A percentile compares a stretch with the other conserved stretches of the same genome.
These are phyloP conservation scores for Chrysoporthe deuterocubensis DNA, from an alignment of 2,329 filamentous ascomycete species.

Conservation along the genomic window DNA sequence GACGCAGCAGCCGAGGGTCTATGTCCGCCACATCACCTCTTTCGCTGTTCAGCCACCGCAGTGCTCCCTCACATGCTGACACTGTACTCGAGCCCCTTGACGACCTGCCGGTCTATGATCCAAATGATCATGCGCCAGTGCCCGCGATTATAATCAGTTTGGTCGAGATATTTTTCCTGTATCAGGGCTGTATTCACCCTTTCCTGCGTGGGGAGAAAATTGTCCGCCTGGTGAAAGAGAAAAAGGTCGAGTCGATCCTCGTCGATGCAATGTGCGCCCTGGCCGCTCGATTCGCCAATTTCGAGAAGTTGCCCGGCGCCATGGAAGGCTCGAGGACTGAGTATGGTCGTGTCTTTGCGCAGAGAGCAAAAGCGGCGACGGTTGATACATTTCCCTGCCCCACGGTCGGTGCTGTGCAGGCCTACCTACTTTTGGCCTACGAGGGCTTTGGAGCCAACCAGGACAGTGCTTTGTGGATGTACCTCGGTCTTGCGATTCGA, in stretches of 20 bases:
- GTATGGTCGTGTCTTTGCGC: constrained; percentile 77
- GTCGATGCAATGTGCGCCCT: constrained; percentile 86
- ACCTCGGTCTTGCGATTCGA: constrained; percentile 82
- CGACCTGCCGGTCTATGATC: constrained; percentile 76
- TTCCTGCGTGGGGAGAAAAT: constrained; percentile 78
- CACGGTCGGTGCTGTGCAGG: constrained; percentile 81
- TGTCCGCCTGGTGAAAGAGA: constrained; percentile 76
- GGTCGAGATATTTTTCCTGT: constrained; percentile 78
- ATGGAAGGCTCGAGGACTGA: constrained; percentile 63
- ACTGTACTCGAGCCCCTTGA: constrained; percentile 50
- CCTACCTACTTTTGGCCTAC: constrained; percentile 82
- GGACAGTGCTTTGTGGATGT: constrained; percentile 93
- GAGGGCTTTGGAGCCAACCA: constrained; percentile 88
- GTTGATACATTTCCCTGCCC: constrained; percentile 84
- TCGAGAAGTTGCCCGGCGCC: constrained; percentile 52
- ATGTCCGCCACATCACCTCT: constrained; percentile 58
- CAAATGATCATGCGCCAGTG: constrained; percentile 70
- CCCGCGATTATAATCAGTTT: constrained; percentile 77
- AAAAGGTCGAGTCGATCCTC: constrained; percentile 79
- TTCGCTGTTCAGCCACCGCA: constrained; percentile 38
- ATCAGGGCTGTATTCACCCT: constrained; percentile 84
- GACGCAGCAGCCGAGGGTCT: constrained; percentile 61
- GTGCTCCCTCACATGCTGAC: constrained; percentile 49
- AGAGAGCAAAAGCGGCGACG: constrained; percentile 80
- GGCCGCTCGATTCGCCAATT: constrained; percentile 78